These are phyloP conservation scores for Starmerella geochares DNA, from an alignment of 805 yeast species.

Conservation along the genomic window DNA sequence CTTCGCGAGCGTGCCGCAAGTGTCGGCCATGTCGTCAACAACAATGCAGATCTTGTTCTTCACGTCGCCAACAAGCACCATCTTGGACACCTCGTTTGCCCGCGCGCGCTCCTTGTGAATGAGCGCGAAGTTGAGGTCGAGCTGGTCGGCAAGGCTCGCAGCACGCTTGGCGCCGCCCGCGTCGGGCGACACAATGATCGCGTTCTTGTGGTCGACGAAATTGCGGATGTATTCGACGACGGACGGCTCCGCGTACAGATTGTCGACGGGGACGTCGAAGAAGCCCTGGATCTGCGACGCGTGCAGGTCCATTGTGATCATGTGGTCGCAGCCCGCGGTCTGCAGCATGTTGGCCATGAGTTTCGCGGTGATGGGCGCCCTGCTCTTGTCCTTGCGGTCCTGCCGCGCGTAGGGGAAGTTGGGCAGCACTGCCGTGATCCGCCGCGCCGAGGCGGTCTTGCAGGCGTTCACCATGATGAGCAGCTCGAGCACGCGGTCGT, in stretches of 20 bases:
- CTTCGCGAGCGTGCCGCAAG: conserved; percentile 93
- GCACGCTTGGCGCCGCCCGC: conserved; percentile 99
- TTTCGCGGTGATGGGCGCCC: conserved; percentile 96
- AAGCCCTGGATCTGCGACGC: conserved; percentile 98
- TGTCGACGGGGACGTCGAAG: conserved; percentile 92
- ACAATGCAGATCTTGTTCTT: conserved; percentile 71
- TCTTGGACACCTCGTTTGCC: conserved; percentile 92
- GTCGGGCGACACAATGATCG: conserved; percentile 89
- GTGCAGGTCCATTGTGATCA: conserved; percentile 93
- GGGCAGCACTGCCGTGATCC: conserved; percentile 91
- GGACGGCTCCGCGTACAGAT: conserved; percentile 89
- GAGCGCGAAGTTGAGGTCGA: conserved; percentile 87
- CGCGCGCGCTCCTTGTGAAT: conserved; percentile 95
- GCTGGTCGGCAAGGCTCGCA: conserved; percentile 88
- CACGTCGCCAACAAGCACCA: conserved; percentile 97
- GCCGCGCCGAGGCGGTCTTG: conserved; percentile 86
- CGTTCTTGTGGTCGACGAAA: conserved; percentile 46
- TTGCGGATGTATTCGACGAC: conserved; percentile 74
- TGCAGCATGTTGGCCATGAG: conserved; percentile 84
- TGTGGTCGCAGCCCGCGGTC: conserved; percentile 93
- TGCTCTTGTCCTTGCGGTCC: conserved; percentile 88
- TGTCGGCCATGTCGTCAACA: conserved; percentile 97
- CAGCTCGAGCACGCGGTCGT: conserved; percentile 79
- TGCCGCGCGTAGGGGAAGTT: conserved; percentile 97
- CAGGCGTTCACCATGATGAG: conserved; percentile 89